Evolutionary conservation across 108 stramenopile genomes (phyloP).

Genomic region (Cyclotella baltica): DNA sequence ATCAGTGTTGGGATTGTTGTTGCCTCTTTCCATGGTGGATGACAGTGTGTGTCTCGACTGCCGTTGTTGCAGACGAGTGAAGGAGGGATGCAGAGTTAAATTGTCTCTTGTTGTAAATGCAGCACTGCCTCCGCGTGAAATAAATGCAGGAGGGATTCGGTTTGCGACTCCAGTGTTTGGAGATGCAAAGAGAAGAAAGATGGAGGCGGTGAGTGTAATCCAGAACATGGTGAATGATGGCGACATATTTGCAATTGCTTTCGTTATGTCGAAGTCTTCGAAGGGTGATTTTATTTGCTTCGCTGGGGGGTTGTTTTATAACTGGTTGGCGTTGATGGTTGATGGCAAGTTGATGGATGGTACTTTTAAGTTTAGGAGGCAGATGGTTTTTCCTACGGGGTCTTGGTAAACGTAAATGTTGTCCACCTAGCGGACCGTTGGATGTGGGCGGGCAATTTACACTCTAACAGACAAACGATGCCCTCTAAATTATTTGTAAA

Average conservation of each 20-base stretch:
- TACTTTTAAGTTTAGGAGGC: too few species aligned
- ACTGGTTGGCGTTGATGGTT: neutral
- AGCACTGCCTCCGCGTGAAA: neutral
- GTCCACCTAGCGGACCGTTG: too few species aligned
- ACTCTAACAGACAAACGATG: too few species aligned
- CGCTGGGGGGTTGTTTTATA: neutral
- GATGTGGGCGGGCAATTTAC: too few species aligned
- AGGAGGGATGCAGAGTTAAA: neutral
- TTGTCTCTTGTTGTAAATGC: neutral
- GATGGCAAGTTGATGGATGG: neutral
- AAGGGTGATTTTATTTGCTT: neutral
- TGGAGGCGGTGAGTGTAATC: neutral
- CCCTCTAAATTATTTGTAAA: too few species aligned
- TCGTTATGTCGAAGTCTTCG: neutral
- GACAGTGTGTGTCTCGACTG: constrained; percentile 16
- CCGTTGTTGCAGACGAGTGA: neutral
- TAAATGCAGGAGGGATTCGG: neutral
- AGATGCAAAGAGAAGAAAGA: constrained; percentile 1
- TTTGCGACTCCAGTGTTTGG: neutral
- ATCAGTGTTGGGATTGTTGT: neutral
- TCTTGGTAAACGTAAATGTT: too few species aligned
- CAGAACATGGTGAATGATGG: neutral
- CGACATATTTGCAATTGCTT: too few species aligned
- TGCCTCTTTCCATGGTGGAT: constrained; percentile 12
- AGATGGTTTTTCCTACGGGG: neutral